These are phyloP conservation scores for Fusarium graminum DNA, from an alignment of 2,329 filamentous ascomycete genomes.

Conservation along the genomic window DNA sequence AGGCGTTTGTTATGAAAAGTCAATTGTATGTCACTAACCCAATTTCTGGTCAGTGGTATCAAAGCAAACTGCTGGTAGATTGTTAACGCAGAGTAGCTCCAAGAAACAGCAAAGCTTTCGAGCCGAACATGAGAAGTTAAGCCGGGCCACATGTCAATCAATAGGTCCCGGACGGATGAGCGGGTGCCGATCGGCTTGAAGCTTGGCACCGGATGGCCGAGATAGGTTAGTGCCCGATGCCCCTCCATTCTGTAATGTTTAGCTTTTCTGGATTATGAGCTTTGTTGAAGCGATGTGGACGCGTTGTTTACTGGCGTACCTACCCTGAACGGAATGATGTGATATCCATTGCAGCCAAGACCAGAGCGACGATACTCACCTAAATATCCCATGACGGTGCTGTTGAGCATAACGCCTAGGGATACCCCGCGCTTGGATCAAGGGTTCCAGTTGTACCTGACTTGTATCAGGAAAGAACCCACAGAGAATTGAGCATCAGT, in stretches of 20 bases:
- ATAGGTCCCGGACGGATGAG: slow-evolving; percentile 38
- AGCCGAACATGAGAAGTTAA: slow-evolving; percentile 13
- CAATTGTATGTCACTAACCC: neutral
- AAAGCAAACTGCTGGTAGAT: neutral
- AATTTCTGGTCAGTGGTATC: neutral
- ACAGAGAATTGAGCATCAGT: slow-evolving; percentile 2
- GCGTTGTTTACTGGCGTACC: neutral
- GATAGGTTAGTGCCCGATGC: slow-evolving; percentile 32
- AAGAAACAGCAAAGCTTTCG: neutral
- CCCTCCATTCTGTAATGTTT: slow-evolving; percentile 6
- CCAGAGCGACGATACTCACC: neutral
- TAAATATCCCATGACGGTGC: neutral
- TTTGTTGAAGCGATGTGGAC: neutral
- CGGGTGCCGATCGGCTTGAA: slow-evolving; percentile 45
- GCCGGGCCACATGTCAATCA: slow-evolving; percentile 37
- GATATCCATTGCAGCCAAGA: neutral
- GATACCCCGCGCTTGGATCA: slow-evolving; percentile 23
- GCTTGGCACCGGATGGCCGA: slow-evolving; percentile 28
- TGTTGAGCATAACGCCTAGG: slow-evolving; percentile 1
- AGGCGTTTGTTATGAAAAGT: neutral
- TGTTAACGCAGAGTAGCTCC: neutral
- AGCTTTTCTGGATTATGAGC: slow-evolving; percentile 9
- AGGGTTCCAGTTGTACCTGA: slow-evolving; percentile 8
- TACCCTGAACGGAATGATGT: slow-evolving; percentile 11
- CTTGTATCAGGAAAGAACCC: neutral